Evolutionary conservation across 345 rosid genomes (phyloP).

Genomic region (Diplotaxis tenuifolia): DNA sequence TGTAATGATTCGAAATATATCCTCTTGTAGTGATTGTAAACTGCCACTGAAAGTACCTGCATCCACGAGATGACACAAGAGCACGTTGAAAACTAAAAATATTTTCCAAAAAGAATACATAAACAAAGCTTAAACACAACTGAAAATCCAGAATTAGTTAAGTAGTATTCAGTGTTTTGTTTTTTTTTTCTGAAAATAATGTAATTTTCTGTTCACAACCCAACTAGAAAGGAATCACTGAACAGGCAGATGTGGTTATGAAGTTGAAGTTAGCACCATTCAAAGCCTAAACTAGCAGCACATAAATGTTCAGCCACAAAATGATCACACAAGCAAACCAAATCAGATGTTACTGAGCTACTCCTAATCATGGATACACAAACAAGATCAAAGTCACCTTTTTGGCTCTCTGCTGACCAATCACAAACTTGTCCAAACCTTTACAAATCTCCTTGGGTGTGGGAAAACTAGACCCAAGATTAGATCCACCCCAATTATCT

Average conservation of each 20-base stretch:
- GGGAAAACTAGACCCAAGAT: conserved; percentile 80
- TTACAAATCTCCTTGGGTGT: conserved; percentile 96
- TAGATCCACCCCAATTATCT: conserved; percentile 90
- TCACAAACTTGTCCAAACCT: conserved; percentile 90
- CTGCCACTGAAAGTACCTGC: conserved; percentile 97
- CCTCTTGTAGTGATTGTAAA: conserved; percentile 97
- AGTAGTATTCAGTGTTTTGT: not conserved
- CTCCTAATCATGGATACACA: no score
- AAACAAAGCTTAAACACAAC: no score
- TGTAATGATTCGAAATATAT: conserved; percentile 63
- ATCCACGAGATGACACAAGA: conserved; percentile 18
- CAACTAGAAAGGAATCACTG: not conserved
- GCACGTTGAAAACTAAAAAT: not conserved
- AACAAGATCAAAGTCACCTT: conserved; percentile 58
- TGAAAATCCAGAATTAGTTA: not conserved
- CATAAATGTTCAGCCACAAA: not conserved
- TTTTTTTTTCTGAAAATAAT: not conserved
- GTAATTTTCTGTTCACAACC: not conserved
- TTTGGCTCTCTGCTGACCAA: conserved; percentile 96
- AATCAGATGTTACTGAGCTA: no score
- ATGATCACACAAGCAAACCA: not conserved
- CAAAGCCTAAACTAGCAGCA: conserved; percentile 6
- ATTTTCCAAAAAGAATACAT: no score
- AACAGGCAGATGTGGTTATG: no score
- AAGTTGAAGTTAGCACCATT: not conserved